Base-by-base conservation (phyloP, 805 yeast genomes). In the Starmerella apis region DNA sequence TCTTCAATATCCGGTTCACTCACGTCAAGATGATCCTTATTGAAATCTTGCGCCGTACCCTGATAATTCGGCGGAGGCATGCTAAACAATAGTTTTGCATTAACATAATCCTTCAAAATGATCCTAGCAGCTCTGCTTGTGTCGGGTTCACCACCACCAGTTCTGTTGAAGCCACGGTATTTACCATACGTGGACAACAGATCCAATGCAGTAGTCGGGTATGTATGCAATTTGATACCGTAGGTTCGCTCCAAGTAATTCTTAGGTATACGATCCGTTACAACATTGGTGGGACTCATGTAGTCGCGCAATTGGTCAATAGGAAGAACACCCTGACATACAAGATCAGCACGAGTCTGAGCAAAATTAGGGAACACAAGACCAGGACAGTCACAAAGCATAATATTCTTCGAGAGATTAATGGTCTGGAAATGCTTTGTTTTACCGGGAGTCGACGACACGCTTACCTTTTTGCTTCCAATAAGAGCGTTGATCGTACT, bases 381-480 rank as follows among this genome's bases (percentile, higher is more conserved):
- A 76, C 99, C 99, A 2, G 99, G 99, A 73, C 99, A 92, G 74
- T 92, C 99, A 69, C 97, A 92, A 47, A 92, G 72, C 58, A 87
- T 74, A 2, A 92, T 92, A 32, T 82, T 75, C 47, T 83, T 84
- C 0, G 95, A 79, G 41, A 92, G 74, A 63, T 79, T 77, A 54
- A 92, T 88, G 1, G 99, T 92, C 71, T 92, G 99, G 75, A 92
- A 92, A 73, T 92, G 99, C 66, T 92, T 92, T 13, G 99, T 92
- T 65, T 92, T 92, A 71, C 99, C 99, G 13, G 99, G 99, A 1
- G 98, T 92, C 1, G 97, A 75, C 2, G 97, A 90, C 33, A 92
- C 99, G 2, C 96, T 87, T n/a, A 92, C 99, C 65, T 86, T 88
- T 63, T 92, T 92, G 18, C 96, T 80, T 13, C 98, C 98, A 42